Evolutionary conservation across 495 filamentous ascomycete species (phyloP), one percentile per base, ranked within the genome.

Genomic region (Lophiotrema nucula): DNA sequence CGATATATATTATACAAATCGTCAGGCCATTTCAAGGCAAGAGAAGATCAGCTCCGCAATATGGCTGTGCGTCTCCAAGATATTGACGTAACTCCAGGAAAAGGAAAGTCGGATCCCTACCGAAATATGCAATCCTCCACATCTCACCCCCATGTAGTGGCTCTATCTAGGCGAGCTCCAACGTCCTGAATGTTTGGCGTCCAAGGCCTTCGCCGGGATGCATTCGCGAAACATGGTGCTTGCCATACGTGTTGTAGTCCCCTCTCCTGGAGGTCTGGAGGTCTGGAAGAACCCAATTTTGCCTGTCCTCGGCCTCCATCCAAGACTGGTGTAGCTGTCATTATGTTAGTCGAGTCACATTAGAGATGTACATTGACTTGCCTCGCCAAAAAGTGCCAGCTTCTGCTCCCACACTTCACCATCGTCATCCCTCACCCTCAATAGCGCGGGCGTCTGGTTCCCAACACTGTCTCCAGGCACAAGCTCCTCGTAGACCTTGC

Each of bases 351-450:
- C 11, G 26, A 44, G 18, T 13, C 4, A 22, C 5, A 35, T 16
- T 38, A 31, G 19, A 3, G 31, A 10, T n/a, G 22, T 47, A 8
- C 13, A 26, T 23, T 5, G 31, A 58, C 63, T 50, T 35, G 60
- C 60, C 59, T 67, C 49, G 19, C 27, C 13, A 4, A 27, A 26
- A 2, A 60, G 27, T n/a, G 11, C 43, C 37, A 48, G 16, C 46
- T 67, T 67, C 23, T 31, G 51, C 19, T 35, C 39, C 43, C 37
- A 41, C 6, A 53, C 11, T 19, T 47, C 42, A 13, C 47, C 59
- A 23, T 56, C 39, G 1, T 56, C 28, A 3, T 27, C 51, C 15
- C 47, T 18, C 3, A 56, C 12, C 4, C 37, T 50, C 38, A 67
- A 42, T 0, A 63, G 41, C 18, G 56, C 38, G 2, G 58, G 54